Conservation (phyloP, 164 flowering plant species). For the Brasenia schreberi region DNA sequence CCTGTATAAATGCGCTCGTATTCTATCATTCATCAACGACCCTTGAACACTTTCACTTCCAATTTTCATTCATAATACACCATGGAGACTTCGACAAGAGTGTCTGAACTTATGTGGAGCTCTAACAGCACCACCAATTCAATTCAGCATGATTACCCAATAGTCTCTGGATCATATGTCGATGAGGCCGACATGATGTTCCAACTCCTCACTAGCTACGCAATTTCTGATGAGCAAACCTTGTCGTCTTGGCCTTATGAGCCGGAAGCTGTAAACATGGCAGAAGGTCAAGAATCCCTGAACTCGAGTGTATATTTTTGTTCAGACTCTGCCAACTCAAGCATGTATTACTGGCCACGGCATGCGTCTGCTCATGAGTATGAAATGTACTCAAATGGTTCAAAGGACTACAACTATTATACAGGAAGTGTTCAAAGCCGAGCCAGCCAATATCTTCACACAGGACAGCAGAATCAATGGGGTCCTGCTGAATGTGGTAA, state of each 20-base stretch:
- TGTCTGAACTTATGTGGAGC: neutral
- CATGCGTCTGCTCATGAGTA: slow-evolving; percentile 8
- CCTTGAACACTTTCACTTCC: too few species aligned
- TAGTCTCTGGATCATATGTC: slow-evolving; percentile 24
- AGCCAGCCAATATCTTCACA: slow-evolving; percentile 5
- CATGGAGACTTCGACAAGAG: neutral
- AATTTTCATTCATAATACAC: neutral
- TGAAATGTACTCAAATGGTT: slow-evolving; percentile 4
- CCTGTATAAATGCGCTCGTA: too few species aligned
- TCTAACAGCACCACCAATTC: slow-evolving; percentile 17
- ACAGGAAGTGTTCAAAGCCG: slow-evolving; percentile 13
- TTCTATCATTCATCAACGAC: too few species aligned
- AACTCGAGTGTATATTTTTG: slow-evolving; percentile 5
- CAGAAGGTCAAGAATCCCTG: slow-evolving; percentile 11
- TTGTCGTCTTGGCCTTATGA: slow-evolving; percentile 7
- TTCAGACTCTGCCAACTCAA: slow-evolving; percentile 8
- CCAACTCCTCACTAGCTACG: slow-evolving; percentile 29
- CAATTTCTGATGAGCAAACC: slow-evolving; percentile 10
- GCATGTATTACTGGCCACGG: slow-evolving; percentile 15
- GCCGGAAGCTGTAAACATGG: slow-evolving; percentile 11
- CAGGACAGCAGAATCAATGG: slow-evolving; percentile 7
- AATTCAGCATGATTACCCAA: slow-evolving; percentile 33
- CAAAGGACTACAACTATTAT: slow-evolving; percentile 22
- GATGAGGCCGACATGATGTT: slow-evolving; percentile 71
- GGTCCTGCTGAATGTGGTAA: slow-evolving; percentile 22